Base-by-base conservation (phyloP, 805 yeast genomes). In the Ogataea zsoltii region DNA sequence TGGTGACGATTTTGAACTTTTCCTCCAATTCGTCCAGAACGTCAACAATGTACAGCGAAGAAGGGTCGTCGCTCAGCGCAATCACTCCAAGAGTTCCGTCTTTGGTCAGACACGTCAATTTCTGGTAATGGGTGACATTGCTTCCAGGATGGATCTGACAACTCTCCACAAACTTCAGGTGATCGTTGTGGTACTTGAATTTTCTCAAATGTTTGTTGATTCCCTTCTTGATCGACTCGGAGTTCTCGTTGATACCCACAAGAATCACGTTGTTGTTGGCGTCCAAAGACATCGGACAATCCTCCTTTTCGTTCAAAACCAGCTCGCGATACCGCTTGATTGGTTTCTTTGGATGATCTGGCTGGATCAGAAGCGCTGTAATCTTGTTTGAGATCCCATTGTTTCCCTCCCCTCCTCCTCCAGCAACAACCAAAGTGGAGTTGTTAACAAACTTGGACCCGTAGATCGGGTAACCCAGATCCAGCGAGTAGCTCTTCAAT, bases 351-450 rank as follows among this genome's bases (percentile, higher is more conserved):
- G 66, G 61, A 45, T 74, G 73, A 28, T 71, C 71, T 43, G 84
- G 80, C 56, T 80, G 76, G 37, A 86, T 71, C 38, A 77, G 66
- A 33, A 85, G 63, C 2, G 85, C 84, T 3, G 90, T 80, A 50
- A 92, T 69, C 62, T 86, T 88, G 66, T 92, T 92, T 33, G 91
- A 86, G 44, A 89, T 82, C 25, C 96, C 97, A 58, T 88, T 85
- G 58, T 82, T 83, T 9, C 96, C 96, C 63, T 88, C 96, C 19
- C 97, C 98, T 25, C 97, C 97, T 36, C 99, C 99, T 33, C 99
- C 99, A 2, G 89, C 82, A 23, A 85, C 85, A 39, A 90, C 64
- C 21, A 91, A 63, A 1, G 82, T 76, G 49, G 71, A 67, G 51
- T 82, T 75, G 53, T 77, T 73, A 36, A 83, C 70, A 61, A 88